These are phyloP conservation scores for Ophiocordyceps australis DNA, from an alignment of 2,329 filamentous ascomycete genomes.

Conservation along the genomic window DNA sequence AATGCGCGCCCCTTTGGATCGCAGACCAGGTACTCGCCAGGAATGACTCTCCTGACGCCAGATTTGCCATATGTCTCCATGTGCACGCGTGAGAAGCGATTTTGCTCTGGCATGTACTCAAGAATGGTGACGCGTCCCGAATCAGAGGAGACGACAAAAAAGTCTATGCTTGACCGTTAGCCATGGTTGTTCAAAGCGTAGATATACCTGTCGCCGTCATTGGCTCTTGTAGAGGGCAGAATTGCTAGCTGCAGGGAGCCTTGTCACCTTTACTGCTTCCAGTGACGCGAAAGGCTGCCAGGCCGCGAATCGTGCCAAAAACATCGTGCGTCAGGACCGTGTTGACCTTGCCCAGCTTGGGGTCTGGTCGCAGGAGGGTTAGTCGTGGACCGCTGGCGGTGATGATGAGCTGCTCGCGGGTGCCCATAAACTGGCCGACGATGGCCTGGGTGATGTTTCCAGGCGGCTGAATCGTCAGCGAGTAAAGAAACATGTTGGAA, in stretches of 20 bases:
- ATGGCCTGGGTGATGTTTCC: constrained; percentile 82
- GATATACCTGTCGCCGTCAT: constrained; percentile 52
- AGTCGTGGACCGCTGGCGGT: constrained; percentile 83
- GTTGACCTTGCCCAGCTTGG: constrained; percentile 67
- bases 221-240: constrained; percentile 84
- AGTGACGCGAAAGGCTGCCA: constrained; percentile 79
- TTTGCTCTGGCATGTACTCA: constrained; percentile 75
- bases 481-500: constrained; percentile 97
- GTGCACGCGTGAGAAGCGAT: constrained; percentile 76
- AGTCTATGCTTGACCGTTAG: constrained; percentile 44
- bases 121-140: constrained; percentile 89
- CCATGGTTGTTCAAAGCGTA: constrained; percentile 2
- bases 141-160: constrained; percentile 87
- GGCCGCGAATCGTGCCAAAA: constrained; percentile 83
- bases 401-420: constrained; percentile 94
- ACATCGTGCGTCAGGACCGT: constrained; percentile 82
- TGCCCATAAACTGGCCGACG: constrained; percentile 86
- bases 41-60: constrained; percentile 79
- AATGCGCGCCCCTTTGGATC: constrained; percentile 94
- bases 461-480: constrained; percentile 83
- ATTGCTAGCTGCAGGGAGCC: too few species aligned
- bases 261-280: constrained; percentile 94
- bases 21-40: constrained; percentile 87
- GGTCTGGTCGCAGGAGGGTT: constrained; percentile 72
- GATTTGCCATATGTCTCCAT: constrained; percentile 98